These are phyloP conservation scores for Podosphaera xanthii DNA, from an alignment of 2,329 filamentous ascomycete species.

Conservation along the genomic window DNA sequence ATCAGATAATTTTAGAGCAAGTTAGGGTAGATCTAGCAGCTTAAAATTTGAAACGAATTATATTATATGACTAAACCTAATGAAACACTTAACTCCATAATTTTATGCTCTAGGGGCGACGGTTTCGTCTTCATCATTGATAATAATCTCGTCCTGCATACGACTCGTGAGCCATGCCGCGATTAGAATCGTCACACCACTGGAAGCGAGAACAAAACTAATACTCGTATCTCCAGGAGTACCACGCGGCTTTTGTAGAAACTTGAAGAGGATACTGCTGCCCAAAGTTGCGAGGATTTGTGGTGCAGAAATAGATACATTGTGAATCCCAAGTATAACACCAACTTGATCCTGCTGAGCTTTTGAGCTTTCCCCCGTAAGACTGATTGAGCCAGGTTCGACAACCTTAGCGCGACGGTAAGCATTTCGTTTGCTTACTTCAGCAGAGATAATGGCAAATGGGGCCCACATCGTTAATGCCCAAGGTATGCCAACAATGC, in stretches of 20 bases:
- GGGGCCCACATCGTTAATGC: conserved; percentile 84
- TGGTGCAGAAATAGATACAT: conserved; percentile 77
- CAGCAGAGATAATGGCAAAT: conserved; percentile 66
- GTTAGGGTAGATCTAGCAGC: too few species aligned
- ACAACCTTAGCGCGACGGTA: conserved; percentile 25
- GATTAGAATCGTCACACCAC: conserved; percentile 53
- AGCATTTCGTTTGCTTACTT: conserved; percentile 66
- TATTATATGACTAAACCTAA: too few species aligned
- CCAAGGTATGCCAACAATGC: conserved; percentile 74
- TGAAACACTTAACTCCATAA: too few species aligned
- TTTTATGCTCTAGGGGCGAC: too few species aligned
- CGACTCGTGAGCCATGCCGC: conserved; percentile 40
- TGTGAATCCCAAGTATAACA: conserved; percentile 83
- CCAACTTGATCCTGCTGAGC: conserved; percentile 19
- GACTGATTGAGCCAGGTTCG: conserved; percentile 3
- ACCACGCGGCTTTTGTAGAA: conserved; percentile 71
- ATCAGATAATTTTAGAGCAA: too few species aligned
- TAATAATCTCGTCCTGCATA: conserved; percentile 15
- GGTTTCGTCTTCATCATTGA: conserved; percentile 6
- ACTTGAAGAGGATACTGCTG: conserved; percentile 63
- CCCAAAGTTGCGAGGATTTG: conserved; percentile 78
- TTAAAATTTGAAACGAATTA: too few species aligned
- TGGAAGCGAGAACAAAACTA: conserved; percentile 64
- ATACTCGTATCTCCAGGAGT: conserved; percentile 70
- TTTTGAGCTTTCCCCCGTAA: conserved; percentile 1